Conservation (phyloP, 495 filamentous ascomycete genomes). For the Hyaloscypha variabilis region DNA sequence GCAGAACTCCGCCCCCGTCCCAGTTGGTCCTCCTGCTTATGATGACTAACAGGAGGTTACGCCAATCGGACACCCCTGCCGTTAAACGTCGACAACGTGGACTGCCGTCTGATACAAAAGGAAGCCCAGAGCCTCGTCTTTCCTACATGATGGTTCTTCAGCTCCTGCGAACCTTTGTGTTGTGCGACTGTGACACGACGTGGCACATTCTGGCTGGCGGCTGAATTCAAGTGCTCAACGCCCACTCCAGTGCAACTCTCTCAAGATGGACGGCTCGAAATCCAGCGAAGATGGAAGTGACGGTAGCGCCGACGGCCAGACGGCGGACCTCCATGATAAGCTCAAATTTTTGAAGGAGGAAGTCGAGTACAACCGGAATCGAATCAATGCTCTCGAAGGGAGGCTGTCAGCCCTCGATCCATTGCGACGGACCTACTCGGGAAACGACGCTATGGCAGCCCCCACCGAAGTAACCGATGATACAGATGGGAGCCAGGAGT, state of each 20-base stretch:
- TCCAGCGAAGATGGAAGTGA: not conserved
- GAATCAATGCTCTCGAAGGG: not conserved
- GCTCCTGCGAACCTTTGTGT: not conserved
- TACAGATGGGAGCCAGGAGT: not conserved
- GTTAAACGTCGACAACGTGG: not conserved
- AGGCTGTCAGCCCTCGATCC: not conserved
- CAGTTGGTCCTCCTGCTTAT: too few species aligned
- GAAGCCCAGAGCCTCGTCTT: not conserved
- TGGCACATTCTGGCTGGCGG: not conserved
- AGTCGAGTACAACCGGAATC: constrained; percentile 1
- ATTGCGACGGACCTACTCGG: not conserved
- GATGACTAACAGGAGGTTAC: too few species aligned
- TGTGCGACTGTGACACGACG: constrained; percentile 1
- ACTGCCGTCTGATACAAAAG: not conserved
- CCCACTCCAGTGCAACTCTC: not conserved
- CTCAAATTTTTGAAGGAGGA: constrained; percentile 1
- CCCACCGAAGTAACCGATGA: not conserved
- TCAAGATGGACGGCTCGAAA: not conserved
- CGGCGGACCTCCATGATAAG: not conserved
- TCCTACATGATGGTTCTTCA: not conserved
- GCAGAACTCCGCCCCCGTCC: not conserved
- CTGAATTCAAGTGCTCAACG: not conserved
- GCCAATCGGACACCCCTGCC: not conserved
- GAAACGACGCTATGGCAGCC: not conserved
- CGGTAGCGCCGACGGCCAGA: not conserved